phyloP scores from a whole-genome alignment of 139 green algal species.

The Chlorella vulgaris region DNA sequence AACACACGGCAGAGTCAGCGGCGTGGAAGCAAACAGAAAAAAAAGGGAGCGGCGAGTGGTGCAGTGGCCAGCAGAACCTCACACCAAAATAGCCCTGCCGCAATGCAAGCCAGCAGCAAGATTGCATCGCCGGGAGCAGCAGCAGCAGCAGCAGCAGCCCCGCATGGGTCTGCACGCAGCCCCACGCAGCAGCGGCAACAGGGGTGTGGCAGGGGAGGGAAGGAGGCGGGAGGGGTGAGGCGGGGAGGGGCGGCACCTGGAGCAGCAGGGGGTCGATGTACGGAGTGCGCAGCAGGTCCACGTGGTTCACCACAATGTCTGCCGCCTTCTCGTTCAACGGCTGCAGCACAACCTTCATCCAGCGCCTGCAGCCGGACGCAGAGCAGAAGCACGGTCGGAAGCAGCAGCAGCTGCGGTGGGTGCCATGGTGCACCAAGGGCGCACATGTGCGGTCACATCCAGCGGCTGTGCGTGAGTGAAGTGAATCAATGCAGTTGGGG shows the following conservation, averaged over 20 bases:
- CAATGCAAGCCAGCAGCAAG: no score
- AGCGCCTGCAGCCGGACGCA: constrained; percentile 71
- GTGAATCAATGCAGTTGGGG: constrained; percentile 2
- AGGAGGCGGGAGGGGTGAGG: no score
- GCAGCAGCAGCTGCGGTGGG: background rate
- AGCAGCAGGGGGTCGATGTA: constrained; percentile 75
- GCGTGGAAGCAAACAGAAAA: background rate
- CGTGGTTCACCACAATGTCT: constrained; percentile 57
- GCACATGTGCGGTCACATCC: no score
- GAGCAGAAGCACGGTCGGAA: background rate
- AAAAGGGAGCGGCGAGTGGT: no score
- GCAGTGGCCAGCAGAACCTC: background rate
- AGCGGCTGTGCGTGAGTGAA: no score
- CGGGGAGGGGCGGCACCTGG: constrained; percentile 33
- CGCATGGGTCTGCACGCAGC: no score
- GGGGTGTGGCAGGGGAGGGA: no score
- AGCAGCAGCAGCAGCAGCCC: no score
- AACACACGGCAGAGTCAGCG: background rate
- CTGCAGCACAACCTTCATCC: constrained; percentile 87
- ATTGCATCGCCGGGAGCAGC: no score
- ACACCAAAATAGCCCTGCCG: no score
- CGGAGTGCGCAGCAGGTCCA: constrained; percentile 71
- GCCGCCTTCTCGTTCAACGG: constrained; percentile 84
- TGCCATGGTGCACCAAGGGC: background rate
- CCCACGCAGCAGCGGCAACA: no score